Conservation (phyloP, 2,329 filamentous ascomycete genomes). For the Fusarium clavum region DNA sequence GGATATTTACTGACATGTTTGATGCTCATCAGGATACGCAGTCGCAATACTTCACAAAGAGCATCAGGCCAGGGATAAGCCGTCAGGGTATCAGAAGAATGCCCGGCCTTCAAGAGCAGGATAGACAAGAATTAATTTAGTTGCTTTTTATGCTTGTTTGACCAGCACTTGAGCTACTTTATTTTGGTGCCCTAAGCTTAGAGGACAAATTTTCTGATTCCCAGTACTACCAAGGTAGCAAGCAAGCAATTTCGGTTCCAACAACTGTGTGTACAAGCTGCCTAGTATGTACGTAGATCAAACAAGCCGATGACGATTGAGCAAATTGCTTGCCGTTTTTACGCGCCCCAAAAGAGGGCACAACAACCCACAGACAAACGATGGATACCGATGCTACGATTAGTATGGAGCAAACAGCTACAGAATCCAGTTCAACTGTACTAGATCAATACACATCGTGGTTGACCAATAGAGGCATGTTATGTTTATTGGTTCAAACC, state of each 20-base stretch:
- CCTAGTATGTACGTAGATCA: background rate
- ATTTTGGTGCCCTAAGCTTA: background rate
- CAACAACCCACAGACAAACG: constrained; percentile 6
- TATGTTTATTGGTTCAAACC: background rate
- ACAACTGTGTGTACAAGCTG: background rate
- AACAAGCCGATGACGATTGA: background rate
- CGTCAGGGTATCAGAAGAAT: background rate
- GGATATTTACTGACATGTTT: background rate
- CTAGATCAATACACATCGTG: background rate
- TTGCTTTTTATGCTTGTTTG: too few species aligned
- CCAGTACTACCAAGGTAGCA: background rate
- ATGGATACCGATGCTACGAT: constrained; percentile 1
- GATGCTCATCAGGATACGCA: background rate
- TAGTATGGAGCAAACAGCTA: constrained; percentile 7
- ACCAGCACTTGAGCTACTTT: background rate
- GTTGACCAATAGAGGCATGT: background rate
- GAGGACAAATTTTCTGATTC: background rate
- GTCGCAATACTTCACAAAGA: background rate
- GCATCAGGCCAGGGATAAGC: background rate
- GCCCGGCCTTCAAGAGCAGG: background rate
- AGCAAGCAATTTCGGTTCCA: background rate
- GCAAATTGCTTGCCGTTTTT: background rate
- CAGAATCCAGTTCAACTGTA: background rate
- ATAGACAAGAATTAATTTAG: too few species aligned
- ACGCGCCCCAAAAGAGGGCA: constrained; percentile 13